phyloP scores from a whole-genome alignment of 2,329 filamentous ascomycete species.

The Aspergillus jensenii region DNA sequence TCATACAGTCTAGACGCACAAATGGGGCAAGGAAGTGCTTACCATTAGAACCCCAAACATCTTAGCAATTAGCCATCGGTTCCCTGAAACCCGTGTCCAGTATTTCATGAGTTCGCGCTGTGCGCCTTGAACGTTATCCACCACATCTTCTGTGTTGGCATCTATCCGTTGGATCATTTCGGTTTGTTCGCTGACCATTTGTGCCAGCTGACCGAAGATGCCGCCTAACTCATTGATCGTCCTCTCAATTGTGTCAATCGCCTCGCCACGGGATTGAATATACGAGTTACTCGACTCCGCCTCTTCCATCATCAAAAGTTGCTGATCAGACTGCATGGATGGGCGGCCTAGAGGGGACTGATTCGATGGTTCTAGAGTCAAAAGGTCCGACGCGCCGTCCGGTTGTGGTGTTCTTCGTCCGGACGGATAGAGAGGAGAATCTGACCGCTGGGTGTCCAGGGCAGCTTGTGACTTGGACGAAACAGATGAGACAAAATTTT shows the following conservation, averaged over 20 bases:
- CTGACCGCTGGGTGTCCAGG: conserved; percentile 67
- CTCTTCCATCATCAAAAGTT: conserved; percentile 91
- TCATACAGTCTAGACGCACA: background rate
- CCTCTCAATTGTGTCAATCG: conserved; percentile 93
- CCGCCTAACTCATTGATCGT: conserved; percentile 90
- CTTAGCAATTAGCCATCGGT: conserved; percentile 89
- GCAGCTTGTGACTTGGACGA: conserved; percentile 69
- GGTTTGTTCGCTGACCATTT: conserved; percentile 96
- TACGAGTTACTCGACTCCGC: conserved; percentile 83
- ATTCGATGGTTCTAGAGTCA: conserved; percentile 74
- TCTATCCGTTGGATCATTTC: conserved; percentile 98
- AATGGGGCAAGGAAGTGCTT: conserved; percentile 16
- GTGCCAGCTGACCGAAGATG: conserved; percentile 90
- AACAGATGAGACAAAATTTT: conserved; percentile 93
- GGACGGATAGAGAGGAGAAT: conserved; percentile 83
- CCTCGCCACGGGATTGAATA: conserved; percentile 89
- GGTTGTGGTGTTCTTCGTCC: conserved; percentile 65
- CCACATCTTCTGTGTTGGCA: conserved; percentile 95
- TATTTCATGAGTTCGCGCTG: conserved; percentile 96
- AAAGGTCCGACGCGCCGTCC: conserved; percentile 61
- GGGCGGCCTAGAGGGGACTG: conserved; percentile 48
- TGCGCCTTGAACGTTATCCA: conserved; percentile 96
- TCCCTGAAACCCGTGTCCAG: conserved; percentile 90
- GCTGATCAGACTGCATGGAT: conserved; percentile 70
- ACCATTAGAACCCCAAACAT: conserved; percentile 81